Evolutionary conservation across 257 asterid species (phyloP).

Genomic region (Capsicum rhomboideum): DNA sequence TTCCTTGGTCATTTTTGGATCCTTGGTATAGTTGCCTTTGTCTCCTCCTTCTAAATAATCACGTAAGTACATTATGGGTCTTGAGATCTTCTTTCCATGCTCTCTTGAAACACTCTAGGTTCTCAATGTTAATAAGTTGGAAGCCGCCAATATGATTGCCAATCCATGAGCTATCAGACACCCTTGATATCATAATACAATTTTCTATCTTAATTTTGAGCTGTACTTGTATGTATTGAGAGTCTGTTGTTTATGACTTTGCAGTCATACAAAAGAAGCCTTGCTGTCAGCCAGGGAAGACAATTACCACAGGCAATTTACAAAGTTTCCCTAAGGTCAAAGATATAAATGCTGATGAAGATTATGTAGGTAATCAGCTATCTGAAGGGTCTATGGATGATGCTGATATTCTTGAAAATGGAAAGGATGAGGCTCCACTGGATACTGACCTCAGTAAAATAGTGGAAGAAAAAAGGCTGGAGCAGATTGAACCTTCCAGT

Average conservation of each 20-base stretch:
- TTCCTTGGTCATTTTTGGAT: neutral
- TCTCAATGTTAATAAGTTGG: neutral
- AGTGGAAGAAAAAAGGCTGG: constrained; percentile 19
- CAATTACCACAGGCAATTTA: constrained; percentile 13
- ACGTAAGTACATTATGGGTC: neutral
- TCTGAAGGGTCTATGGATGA: constrained; percentile 2
- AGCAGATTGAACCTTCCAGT: constrained; percentile 27
- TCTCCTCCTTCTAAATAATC: neutral
- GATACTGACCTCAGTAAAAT: constrained; percentile 26
- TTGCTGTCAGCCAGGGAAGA: constrained; percentile 21
- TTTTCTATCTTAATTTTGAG: neutral
- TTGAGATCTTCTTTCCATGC: neutral
- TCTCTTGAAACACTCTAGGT: neutral
- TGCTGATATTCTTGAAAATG: constrained; percentile 22
- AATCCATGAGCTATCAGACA: neutral
- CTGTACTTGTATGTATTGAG: neutral
- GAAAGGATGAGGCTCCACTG: constrained; percentile 25
- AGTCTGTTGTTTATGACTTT: constrained; percentile 8
- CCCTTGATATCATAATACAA: neutral
- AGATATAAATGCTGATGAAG: constrained; percentile 14
- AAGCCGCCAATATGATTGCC: neutral
- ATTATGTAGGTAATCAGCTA: constrained; percentile 2
- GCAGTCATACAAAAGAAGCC: constrained; percentile 47
- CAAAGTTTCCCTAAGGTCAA: constrained; percentile 28
- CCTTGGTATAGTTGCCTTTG: neutral